Percentiles rank a stretch among this genome's conserved stretches.
Evolutionary conservation across 2,329 filamentous ascomycete species (phyloP).

Genomic region (Fusarium begoniae): DNA sequence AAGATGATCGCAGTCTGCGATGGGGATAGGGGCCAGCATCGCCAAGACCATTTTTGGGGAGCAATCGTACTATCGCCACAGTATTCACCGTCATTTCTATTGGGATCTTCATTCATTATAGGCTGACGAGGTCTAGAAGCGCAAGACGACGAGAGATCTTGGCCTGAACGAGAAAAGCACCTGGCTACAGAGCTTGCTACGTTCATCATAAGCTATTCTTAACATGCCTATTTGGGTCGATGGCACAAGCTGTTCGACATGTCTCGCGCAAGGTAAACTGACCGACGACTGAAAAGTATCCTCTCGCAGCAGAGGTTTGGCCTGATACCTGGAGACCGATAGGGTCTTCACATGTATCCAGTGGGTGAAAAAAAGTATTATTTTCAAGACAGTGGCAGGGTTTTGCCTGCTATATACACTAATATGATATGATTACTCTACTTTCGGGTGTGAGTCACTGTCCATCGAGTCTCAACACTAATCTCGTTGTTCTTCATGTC

Average conservation of each 20-base stretch:
- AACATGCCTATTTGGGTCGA: neutral
- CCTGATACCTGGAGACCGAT: neutral
- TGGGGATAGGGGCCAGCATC: neutral
- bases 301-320: too few relatives aligned
- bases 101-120: neutral
- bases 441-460: constrained; percentile 31
- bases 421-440: neutral
- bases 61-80: neutral
- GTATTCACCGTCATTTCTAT: neutral
- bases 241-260: neutral
- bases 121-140: neutral
- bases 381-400: neutral
- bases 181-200: neutral
- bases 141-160: neutral
- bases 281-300: neutral
- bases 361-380: neutral
- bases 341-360: neutral
- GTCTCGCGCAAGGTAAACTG: rapidly evolving
- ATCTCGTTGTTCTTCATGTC: constrained; percentile 24
- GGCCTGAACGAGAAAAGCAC: neutral
- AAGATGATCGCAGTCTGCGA: neutral
- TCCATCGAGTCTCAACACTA: constrained; percentile 37
- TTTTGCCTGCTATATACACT: neutral
- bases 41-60: neutral
- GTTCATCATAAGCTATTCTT: neutral